Evolutionary conservation across 257 asterid species (phyloP), one percentile per base, ranked within the genome.

Genomic region (Gardenia jasminoides): DNA sequence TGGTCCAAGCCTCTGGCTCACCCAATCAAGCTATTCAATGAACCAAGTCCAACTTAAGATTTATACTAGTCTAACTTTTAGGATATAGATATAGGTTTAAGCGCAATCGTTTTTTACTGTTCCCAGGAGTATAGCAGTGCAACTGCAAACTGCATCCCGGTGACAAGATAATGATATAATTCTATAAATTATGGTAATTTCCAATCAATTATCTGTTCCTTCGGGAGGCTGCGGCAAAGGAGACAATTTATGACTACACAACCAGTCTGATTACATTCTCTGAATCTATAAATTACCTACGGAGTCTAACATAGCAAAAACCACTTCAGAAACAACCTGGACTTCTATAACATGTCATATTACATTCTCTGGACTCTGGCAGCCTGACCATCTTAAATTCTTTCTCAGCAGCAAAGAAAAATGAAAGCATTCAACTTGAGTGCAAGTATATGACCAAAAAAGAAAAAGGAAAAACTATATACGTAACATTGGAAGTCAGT

Each of bases 1-100:
- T 94, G 86, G 84, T 93, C 82, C 90, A 91, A 83, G 99, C 97
- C 77, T 88, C 96, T 77, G 98, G 97, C 75, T 89, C 92, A 56
- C 95, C 97, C 62, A 75, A 79, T 80, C 83, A 82, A 78, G 82
- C 79, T 44, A 82, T 79, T 84, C 81, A 84, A 73, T 86, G 82
- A 82, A 81, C 76, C 69, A 67, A 68, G 71, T 59, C 68, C 67
- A 76, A 76, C 74, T 47, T 80, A 69, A 77, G 75, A 62, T 46
- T 28, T 81, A 85, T 81, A 80, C 76, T 62, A 28, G 77, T 59
- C 66, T 48, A 78, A 28, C 36, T 59, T 44, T 22, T 50, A 41
- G 77, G 80, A 41, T 28, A 56, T 75, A 56, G 62, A 72, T 41
- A 52, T 74, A 83, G 70, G 70, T 65, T 70, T 79, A 82, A 87